A percentile compares a stretch with the other conserved stretches of the same genome.
phyloP scores from a whole-genome alignment of 345 rosid genomes.

The Gossypium turneri region DNA sequence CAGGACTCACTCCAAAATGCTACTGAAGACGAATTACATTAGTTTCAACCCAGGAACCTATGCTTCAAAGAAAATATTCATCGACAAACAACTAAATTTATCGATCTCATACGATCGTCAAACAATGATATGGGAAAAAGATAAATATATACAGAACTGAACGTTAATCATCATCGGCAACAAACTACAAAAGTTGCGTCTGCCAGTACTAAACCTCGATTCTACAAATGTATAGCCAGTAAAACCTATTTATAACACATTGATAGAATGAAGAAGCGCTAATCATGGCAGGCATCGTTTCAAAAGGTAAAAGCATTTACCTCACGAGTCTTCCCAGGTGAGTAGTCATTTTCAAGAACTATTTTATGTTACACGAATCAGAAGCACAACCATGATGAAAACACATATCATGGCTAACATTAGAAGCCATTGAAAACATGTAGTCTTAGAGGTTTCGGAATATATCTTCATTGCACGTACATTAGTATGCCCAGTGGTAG shows the following conservation, averaged over 20 bases:
- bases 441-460: slow-evolving; percentile 68
- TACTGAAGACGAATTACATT: too few relatives aligned
- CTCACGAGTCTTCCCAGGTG: not conserved
- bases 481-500: slow-evolving; percentile 72
- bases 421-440: slow-evolving; percentile 81
- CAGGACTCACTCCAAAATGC: too few relatives aligned
- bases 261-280: not conserved
- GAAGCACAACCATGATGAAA: slow-evolving; percentile 79
- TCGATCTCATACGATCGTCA: not conserved
- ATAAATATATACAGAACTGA: slow-evolving; percentile 1
- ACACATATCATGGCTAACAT: slow-evolving; percentile 65
- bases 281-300: not conserved
- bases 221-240: not conserved
- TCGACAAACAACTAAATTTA: not conserved
- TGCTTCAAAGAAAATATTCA: too few relatives aligned
- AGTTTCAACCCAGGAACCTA: too few relatives aligned
- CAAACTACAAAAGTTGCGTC: not conserved
- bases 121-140: not conserved
- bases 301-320: not conserved
- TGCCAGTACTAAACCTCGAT: not conserved
- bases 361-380: slow-evolving; percentile 67
- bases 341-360: not conserved
- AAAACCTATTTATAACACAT: not conserved
- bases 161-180: not conserved
- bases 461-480: slow-evolving; percentile 55